These are phyloP conservation scores for Sporothrix brasiliensis DNA, from an alignment of 2,329 filamentous ascomycete genomes.

Conservation along the genomic window DNA sequence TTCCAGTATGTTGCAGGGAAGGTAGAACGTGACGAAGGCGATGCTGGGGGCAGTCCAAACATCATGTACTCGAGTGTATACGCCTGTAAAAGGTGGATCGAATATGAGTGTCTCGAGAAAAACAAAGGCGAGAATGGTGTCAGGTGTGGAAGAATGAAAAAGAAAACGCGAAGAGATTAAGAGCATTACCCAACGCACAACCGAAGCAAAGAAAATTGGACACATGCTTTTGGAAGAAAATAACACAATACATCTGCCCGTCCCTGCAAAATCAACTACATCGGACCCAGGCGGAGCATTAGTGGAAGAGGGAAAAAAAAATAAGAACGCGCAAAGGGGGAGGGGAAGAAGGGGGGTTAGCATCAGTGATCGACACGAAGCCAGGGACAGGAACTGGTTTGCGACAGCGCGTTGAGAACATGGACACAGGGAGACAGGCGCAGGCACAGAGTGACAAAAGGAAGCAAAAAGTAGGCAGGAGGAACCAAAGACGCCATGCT, in stretches of 20 bases:
- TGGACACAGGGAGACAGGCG: too few relatives aligned
- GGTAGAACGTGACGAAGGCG: not conserved
- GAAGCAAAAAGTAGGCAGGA: constrained; percentile 13
- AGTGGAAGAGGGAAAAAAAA: not conserved
- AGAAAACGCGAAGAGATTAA: constrained; percentile 22
- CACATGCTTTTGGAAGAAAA: not conserved
- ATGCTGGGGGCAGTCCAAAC: constrained; percentile 12
- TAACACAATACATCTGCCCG: not conserved
- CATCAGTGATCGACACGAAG: constrained; percentile 26
- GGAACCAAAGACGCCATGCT: constrained; percentile 18
- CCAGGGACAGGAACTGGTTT: constrained; percentile 25
- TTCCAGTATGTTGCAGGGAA: not conserved
- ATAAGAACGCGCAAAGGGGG: constrained; percentile 9
- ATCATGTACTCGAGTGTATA: constrained; percentile 5
- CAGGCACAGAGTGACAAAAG: constrained; percentile 14
- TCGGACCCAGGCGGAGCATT: not conserved
- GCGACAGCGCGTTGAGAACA: not conserved
- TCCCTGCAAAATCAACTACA: too few relatives aligned
- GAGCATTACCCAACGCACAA: not conserved
- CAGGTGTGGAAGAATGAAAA: constrained; percentile 9
- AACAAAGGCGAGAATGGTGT: constrained; percentile 5
- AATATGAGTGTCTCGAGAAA: not conserved
- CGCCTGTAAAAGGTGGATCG: not conserved
- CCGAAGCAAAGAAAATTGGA: constrained; percentile 4
- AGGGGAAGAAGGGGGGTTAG: constrained; percentile 8